Evolutionary conservation across 768 basidiomycete genomes (phyloP).

Genomic region (Boletus barrowsii): DNA sequence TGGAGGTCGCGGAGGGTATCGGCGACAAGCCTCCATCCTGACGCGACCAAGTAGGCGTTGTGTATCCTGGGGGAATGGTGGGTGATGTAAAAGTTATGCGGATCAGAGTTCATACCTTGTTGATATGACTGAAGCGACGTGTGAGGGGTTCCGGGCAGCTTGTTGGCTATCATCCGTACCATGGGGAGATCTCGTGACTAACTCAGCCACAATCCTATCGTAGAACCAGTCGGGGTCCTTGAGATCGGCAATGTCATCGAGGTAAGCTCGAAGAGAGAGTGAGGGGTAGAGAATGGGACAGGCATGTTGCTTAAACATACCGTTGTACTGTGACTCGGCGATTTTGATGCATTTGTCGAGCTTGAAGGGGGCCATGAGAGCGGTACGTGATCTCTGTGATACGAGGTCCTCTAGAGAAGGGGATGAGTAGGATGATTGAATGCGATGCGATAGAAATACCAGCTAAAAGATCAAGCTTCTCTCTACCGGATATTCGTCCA

Average conservation of each 20-base stretch:
- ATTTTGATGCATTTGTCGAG: slow-evolving; percentile 62
- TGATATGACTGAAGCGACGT: slow-evolving; percentile 57
- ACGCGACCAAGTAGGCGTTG: slow-evolving; percentile 79
- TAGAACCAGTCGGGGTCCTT: slow-evolving; percentile 65
- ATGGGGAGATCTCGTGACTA: slow-evolving; percentile 46
- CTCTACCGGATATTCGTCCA: slow-evolving; percentile 66
- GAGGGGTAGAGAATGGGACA: slow-evolving; percentile 4
- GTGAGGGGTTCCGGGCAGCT: slow-evolving; percentile 41
- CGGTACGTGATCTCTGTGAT: slow-evolving; percentile 47
- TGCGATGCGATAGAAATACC: slow-evolving; percentile 39
- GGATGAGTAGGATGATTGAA: background rate
- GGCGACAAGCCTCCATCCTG: slow-evolving; percentile 74
- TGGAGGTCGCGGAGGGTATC: slow-evolving; percentile 54
- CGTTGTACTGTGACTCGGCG: slow-evolving; percentile 69
- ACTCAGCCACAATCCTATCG: slow-evolving; percentile 52
- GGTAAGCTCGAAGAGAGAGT: slow-evolving; percentile 44
- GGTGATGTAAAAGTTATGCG: background rate
- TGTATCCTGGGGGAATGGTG: slow-evolving; percentile 54
- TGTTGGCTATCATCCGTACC: slow-evolving; percentile 24
- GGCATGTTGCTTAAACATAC: slow-evolving; percentile 37
- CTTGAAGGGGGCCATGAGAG: slow-evolving; percentile 62
- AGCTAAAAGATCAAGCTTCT: slow-evolving; percentile 76
- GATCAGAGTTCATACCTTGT: slow-evolving; percentile 44
- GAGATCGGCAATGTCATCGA: slow-evolving; percentile 68
- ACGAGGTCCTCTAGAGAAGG: slow-evolving; percentile 60